These are phyloP conservation scores for Eucalyptus sp. DNA, from an alignment of 345 rosid genomes.

Conservation along the genomic window DNA sequence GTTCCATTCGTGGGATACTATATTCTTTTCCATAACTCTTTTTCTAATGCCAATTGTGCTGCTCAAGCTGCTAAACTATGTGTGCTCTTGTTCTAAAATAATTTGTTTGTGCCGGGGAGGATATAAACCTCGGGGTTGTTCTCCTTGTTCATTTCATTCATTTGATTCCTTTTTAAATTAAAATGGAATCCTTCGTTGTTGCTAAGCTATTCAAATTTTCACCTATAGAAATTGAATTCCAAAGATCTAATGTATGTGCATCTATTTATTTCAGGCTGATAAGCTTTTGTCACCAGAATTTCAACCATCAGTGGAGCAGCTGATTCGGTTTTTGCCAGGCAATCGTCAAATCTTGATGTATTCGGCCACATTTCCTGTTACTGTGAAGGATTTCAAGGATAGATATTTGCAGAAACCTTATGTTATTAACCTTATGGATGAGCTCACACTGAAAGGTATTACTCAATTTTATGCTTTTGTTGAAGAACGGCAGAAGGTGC, in stretches of 20 bases:
- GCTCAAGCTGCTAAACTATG: background rate
- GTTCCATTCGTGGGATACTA: background rate
- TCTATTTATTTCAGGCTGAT: conserved; percentile 65
- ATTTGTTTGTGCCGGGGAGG: background rate
- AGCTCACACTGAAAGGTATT: conserved; percentile 95
- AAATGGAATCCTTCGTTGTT: background rate
- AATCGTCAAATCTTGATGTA: conserved; percentile 93
- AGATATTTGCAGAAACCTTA: conserved; percentile 78
- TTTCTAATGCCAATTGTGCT: background rate
- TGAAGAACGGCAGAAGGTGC: conserved; percentile 99
- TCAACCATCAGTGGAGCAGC: conserved; percentile 91
- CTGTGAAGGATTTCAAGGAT: conserved; percentile 96
- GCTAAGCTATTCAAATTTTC: background rate
- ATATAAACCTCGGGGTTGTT: background rate
- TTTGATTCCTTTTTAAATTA: background rate
- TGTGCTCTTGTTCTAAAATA: background rate
- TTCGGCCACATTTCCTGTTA: conserved; percentile 98
- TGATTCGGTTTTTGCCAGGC: conserved; percentile 74
- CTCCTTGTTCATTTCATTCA: background rate
- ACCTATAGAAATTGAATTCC: background rate
- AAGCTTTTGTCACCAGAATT: conserved; percentile 97
- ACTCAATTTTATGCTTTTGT: conserved; percentile 97
- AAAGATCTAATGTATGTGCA: conserved; percentile 19
- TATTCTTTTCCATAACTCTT: background rate
- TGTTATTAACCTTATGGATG: conserved; percentile 97